Conservation (phyloP, 495 filamentous ascomycete species). For the Penicillium mononematosum region DNA sequence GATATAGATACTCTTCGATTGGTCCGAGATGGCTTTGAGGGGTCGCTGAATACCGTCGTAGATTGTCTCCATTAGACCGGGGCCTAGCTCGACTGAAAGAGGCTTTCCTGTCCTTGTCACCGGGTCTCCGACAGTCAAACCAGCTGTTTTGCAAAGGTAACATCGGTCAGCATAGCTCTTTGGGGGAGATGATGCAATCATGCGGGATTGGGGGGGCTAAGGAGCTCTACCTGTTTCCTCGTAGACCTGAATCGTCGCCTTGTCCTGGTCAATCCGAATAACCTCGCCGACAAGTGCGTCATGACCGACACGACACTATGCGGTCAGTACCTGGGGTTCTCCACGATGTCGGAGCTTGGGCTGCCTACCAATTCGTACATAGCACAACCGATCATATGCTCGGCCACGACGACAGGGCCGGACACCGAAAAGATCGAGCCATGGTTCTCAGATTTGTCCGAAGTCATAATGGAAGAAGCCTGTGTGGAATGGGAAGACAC, state of each 20-base stretch:
- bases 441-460: conserved; percentile 54
- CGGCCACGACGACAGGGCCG: conserved; percentile 93
- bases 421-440: conserved; percentile 53
- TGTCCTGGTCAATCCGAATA: conserved; percentile 94
- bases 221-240: conserved; percentile 82
- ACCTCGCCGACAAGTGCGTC: conserved; percentile 92
- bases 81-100: conserved; percentile 93
- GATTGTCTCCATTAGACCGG: conserved; percentile 97
- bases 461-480: conserved; percentile 57
- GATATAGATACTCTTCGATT: conserved; percentile 88
- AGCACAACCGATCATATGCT: conserved; percentile 97
- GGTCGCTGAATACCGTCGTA: conserved; percentile 99
- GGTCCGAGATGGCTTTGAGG: conserved; percentile 74
- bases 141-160: conserved; percentile 54
- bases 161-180: conserved; percentile 24
- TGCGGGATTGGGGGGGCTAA: conserved; percentile 11
- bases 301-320: conserved; percentile 80
- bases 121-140: conserved; percentile 93
- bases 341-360: conserved; percentile 13
- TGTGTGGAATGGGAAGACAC: conserved; percentile 37
- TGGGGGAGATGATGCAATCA: conserved; percentile 13
- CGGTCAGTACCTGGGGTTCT: conserved; percentile 9
- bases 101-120: conserved; percentile 89
- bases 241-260: conserved; percentile 97
- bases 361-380: conserved; percentile 94